Base-by-base conservation (phyloP, 1,139 yeast genomes). In the Sugiyamaella xylanicola region DNA sequence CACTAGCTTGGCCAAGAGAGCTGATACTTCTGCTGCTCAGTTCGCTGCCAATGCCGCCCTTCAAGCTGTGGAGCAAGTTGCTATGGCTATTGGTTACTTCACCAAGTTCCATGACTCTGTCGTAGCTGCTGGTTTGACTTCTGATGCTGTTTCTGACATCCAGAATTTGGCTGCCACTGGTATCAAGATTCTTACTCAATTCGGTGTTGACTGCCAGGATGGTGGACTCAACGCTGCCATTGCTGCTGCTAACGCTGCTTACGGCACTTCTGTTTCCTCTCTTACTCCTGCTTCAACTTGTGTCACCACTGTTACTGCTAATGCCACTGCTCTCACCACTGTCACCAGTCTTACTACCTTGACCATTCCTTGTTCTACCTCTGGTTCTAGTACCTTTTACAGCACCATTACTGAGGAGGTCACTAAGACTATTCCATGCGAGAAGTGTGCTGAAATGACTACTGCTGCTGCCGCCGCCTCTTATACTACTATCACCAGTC, bases 341-440 rank as follows among this genome's bases (percentile, higher is more conserved):
- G 43, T 27, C n/a, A 35, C 48, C 32, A 27, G 41, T 40, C 40
- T 17, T 15, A 44, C 46, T 19, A 51, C 56, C 19, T 22, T 54
- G 16, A 29, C 49, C 21, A 45, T 51, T 48, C 44, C 51, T 39
- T 39, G 45, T 16, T 37, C 51, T 16, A 39, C 51, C 16, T 22
- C 44, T 15, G 45, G 27, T 16, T 44, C 45, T 16, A 42, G 37
- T 27, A 39, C 45, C 19, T 48, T 15, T 19, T 48, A 39, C 39
- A 48, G 51, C 42, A 48, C 51, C 13, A 48, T 52, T 32, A 48
- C 53, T 37, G 53, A 49, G 36, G 54, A 39, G 27, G 27, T 49
- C 19, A 50, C 53, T 16, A 40, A 29, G 35, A 52, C 55, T 16
- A 40, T 52, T 21, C 55, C 51, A 20, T 52, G 51, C 22, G 36